Conservation (phyloP, 2,329 filamentous ascomycete species). For the Chalaropsis ovoidea region DNA sequence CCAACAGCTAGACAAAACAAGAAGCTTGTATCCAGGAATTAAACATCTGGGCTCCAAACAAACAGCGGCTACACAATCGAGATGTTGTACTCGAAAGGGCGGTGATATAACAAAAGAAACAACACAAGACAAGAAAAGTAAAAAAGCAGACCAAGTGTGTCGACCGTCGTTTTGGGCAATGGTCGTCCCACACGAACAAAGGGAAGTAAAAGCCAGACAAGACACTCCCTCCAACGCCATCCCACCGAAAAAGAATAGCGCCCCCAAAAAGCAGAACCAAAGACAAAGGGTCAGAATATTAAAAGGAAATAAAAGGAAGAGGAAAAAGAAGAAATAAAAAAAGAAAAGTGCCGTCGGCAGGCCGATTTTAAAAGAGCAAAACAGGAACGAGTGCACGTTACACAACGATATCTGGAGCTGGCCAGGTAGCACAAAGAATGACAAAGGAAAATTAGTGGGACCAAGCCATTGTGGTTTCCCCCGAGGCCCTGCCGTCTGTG, state of each 20-base stretch:
- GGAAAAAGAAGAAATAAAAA: neutral
- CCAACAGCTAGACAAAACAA: neutral
- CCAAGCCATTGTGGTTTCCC: too few species aligned
- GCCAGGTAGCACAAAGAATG: neutral
- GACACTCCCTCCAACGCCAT: neutral
- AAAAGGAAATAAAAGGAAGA: neutral
- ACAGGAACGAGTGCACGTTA: neutral
- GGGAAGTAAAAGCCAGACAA: slow-evolving; percentile 4
- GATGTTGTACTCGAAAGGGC: neutral
- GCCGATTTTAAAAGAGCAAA: neutral
- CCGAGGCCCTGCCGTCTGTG: too few species aligned
- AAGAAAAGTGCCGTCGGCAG: neutral
- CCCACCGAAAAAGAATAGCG: neutral
- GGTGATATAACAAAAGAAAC: slow-evolving; percentile 10
- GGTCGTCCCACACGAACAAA: neutral
- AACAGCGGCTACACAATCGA: neutral
- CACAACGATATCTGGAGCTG: neutral
- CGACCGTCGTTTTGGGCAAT: too few species aligned
- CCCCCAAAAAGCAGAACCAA: neutral
- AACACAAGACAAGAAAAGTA: neutral
- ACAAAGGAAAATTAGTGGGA: neutral
- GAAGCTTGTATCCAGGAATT: neutral
- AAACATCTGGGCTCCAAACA: neutral
- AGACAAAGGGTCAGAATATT: neutral
- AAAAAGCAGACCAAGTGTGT: neutral